Evolutionary conservation across 345 rosid genomes (phyloP).

Genomic region (Melaleuca quinquenervia): DNA sequence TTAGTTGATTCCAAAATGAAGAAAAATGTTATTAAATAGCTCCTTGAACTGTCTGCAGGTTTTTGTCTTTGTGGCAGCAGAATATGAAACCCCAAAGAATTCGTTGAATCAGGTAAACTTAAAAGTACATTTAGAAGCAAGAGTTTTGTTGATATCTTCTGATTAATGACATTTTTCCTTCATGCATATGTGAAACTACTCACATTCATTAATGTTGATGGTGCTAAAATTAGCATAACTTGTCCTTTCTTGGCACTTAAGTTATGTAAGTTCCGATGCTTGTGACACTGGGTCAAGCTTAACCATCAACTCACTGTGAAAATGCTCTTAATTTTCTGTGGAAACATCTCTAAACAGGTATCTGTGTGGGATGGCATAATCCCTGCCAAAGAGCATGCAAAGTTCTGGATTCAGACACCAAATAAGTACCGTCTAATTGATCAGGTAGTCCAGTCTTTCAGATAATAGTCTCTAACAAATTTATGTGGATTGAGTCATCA

Average conservation of each 20-base stretch:
- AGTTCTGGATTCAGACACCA: slow-evolving; percentile 58
- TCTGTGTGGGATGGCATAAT: slow-evolving; percentile 97
- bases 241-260: background rate
- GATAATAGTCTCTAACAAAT: background rate
- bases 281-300: background rate
- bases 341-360: slow-evolving; percentile 27
- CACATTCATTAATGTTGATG: background rate
- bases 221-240: background rate
- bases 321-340: background rate
- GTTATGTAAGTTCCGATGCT: background rate
- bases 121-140: background rate
- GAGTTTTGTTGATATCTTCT: background rate
- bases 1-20: background rate
- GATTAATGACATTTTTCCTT: background rate
- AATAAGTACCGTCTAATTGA: slow-evolving; percentile 94
- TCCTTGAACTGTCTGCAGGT: slow-evolving; percentile 32
- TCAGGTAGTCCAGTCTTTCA: slow-evolving; percentile 38
- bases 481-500: background rate
- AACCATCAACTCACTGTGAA: background rate
- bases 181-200: background rate
- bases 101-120: slow-evolving; percentile 69
- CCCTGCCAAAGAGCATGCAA: slow-evolving; percentile 70
- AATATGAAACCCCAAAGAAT: slow-evolving; percentile 73
- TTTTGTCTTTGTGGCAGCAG: slow-evolving; percentile 79
- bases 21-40: background rate